A percentile compares a stretch with the other conserved stretches of the same genome.
Evolutionary conservation across 176 grass and related monocot genomes (phyloP).

Genomic region (Sorghum bicolor): DNA sequence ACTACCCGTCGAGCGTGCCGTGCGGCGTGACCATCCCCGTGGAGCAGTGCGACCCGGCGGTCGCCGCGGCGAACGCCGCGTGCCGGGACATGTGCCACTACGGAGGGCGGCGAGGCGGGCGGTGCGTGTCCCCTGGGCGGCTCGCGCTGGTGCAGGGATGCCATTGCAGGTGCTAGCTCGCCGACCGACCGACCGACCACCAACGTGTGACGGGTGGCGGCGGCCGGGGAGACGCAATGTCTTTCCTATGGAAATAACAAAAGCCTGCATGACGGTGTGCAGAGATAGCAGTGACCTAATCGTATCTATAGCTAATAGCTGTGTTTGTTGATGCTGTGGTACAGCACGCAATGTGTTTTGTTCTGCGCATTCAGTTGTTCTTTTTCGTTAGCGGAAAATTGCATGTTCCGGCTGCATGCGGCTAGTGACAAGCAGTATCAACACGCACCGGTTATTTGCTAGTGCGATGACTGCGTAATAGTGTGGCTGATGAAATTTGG

Average conservation of each 20-base stretch:
- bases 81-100: conserved; percentile 79
- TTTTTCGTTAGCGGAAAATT: background rate
- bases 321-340: background rate
- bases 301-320: background rate
- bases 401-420: background rate
- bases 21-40: conserved; percentile 51
- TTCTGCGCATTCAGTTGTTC: background rate
- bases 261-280: background rate
- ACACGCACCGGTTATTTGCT: background rate
- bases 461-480: background rate
- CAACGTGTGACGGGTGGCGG: background rate
- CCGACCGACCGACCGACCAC: too few species aligned
- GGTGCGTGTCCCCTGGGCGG: conserved; percentile 35
- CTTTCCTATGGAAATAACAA: background rate
- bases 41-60: conserved; percentile 51
- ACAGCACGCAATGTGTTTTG: background rate
- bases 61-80: conserved; percentile 41
- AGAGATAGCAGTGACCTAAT: background rate
- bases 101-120: conserved; percentile 49
- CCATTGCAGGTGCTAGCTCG: conserved; percentile 43
- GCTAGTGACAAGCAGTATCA: background rate
- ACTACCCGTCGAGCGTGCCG: conserved; percentile 46
- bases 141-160: conserved; percentile 36
- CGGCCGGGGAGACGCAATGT: too few species aligned
- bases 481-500: too few species aligned